Conservation (phyloP, 2,329 filamentous ascomycete genomes). For the Paecilomyces niveus region DNA sequence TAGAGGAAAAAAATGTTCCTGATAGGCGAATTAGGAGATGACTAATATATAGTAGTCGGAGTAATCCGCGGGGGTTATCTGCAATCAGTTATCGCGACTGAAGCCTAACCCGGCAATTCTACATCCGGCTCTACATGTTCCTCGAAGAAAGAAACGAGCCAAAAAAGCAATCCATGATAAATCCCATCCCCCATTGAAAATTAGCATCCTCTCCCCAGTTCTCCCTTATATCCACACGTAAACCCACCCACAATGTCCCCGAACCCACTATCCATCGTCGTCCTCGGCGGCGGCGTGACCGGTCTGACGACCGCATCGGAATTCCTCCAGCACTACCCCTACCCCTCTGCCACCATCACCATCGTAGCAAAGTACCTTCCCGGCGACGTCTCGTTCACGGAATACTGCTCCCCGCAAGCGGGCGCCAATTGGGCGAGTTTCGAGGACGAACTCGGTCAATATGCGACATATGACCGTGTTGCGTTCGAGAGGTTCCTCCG, state of each 20-base stretch:
- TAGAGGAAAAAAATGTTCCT: too few species aligned
- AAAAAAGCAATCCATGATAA: too few species aligned
- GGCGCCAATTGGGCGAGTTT: slow-evolving; percentile 3
- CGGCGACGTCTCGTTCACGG: neutral
- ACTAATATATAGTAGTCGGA: too few species aligned
- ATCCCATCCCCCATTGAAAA: too few species aligned
- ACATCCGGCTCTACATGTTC: too few species aligned
- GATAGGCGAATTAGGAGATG: too few species aligned
- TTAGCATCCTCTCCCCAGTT: too few species aligned
- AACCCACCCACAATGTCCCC: neutral
- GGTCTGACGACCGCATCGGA: slow-evolving; percentile 1
- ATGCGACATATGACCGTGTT: slow-evolving; percentile 1
- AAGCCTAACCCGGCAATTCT: too few species aligned
- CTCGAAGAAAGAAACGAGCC: too few species aligned
- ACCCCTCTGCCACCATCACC: slow-evolving; percentile 14
- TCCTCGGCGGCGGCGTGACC: slow-evolving; percentile 1
- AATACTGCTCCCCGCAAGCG: slow-evolving; percentile 1
- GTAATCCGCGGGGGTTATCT: too few species aligned
- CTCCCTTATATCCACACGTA: neutral
- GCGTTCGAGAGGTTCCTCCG: slow-evolving; percentile 1
- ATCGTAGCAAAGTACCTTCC: slow-evolving; percentile 9
- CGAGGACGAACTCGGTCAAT: neutral
- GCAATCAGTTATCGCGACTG: too few species aligned
- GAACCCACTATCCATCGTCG: neutral
- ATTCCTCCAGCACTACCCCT: slow-evolving; percentile 16